Evolutionary conservation across 768 basidiomycete genomes (phyloP).

Genomic region (Tulasnella sp.): DNA sequence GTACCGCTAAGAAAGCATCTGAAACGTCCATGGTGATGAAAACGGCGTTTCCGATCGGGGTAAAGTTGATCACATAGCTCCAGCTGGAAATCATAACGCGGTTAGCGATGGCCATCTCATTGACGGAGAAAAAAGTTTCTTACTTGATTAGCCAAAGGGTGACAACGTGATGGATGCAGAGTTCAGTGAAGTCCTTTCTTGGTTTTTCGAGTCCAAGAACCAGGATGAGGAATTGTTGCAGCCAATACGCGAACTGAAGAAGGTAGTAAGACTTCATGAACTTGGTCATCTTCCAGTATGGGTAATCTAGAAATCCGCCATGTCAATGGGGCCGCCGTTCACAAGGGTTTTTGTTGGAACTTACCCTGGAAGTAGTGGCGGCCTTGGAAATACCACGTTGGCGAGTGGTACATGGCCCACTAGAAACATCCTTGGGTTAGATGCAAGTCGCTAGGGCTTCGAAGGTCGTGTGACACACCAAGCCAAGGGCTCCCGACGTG

Average conservation of each 20-base stretch:
- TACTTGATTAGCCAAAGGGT: conserved; percentile 93
- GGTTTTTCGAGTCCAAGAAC: conserved; percentile 88
- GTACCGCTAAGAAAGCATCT: conserved; percentile 32
- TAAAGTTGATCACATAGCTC: conserved; percentile 79
- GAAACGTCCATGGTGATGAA: conserved; percentile 87
- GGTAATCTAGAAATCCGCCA: conserved; percentile 58
- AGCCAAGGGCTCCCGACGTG: conserved; percentile 67
- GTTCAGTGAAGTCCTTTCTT: conserved; percentile 82
- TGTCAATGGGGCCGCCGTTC: neutral
- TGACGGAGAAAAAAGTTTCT: conserved; percentile 35
- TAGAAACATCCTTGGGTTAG: conserved; percentile 36
- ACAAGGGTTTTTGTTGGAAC: conserved; percentile 24
- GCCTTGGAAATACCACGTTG: conserved; percentile 83
- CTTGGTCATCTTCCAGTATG: conserved; percentile 81
- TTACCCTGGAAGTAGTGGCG: conserved; percentile 79
- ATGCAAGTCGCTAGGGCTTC: neutral
- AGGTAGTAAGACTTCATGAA: conserved; percentile 90
- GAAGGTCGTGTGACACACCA: conserved; percentile 49
- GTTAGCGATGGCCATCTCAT: neutral
- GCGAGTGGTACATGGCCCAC: conserved; percentile 78
- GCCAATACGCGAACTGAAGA: conserved; percentile 90
- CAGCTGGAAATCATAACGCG: conserved; percentile 48
- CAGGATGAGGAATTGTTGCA: conserved; percentile 85
- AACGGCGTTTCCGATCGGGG: conserved; percentile 83
- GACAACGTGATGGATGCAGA: conserved; percentile 86